phyloP scores from a whole-genome alignment of 768 basidiomycete genomes.

The Cystobasidium ongulense region DNA sequence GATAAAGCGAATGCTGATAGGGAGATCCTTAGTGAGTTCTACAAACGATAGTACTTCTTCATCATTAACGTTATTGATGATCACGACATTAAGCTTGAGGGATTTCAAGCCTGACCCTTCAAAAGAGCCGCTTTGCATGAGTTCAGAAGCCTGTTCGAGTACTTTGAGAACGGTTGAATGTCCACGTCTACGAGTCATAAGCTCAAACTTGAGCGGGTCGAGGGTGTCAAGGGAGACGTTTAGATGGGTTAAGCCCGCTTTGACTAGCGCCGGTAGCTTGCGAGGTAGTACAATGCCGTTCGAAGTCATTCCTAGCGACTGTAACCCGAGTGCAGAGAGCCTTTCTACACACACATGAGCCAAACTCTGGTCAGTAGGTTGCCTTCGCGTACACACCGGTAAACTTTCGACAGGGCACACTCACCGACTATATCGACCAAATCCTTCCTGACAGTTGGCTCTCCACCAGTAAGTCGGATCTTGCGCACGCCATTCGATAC shows the following conservation, averaged over 20 bases:
- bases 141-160: conserved; percentile 56
- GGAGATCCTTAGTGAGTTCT: conserved; percentile 59
- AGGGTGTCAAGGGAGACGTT: conserved; percentile 67
- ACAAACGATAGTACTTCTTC: conserved; percentile 71
- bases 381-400: not conserved
- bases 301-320: conserved; percentile 75
- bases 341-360: conserved; percentile 48
- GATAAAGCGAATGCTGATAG: conserved; percentile 71
- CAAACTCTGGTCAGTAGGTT: not conserved
- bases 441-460: conserved; percentile 73
- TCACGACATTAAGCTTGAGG: conserved; percentile 74
- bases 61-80: conserved; percentile 73
- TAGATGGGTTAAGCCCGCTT: conserved; percentile 68
- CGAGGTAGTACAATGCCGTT: conserved; percentile 72
- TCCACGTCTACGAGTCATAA: conserved; percentile 68
- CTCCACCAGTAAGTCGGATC: conserved; percentile 79
- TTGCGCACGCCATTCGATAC: conserved; percentile 75
- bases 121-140: not conserved
- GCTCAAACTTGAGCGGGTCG: conserved; percentile 76
- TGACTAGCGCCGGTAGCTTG: conserved; percentile 59
- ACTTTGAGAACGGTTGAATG: conserved; percentile 66
- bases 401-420: conserved; percentile 35
- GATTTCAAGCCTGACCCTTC: not conserved
- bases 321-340: conserved; percentile 55
- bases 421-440: conserved; percentile 62